Evolutionary conservation across 352 stramenopile species (phyloP).

Genomic region (Globisporangium yorkense): DNA sequence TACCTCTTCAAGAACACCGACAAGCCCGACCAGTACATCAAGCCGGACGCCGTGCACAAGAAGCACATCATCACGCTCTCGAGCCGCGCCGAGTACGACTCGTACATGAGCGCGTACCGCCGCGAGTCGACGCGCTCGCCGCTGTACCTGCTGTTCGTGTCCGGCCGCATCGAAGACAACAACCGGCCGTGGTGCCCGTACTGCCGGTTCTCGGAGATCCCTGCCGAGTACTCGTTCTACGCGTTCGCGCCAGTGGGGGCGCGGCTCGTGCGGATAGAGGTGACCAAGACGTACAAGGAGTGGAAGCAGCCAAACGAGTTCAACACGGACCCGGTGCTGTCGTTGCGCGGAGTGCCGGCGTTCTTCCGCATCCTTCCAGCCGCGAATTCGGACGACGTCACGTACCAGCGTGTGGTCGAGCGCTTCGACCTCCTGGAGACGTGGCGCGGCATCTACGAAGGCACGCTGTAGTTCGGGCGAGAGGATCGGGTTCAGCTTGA

Average conservation of each 20-base stretch:
- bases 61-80: conserved; percentile 53
- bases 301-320: conserved; percentile 62
- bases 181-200: conserved; percentile 79
- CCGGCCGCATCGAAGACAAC: conserved; percentile 53
- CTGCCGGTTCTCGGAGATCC: conserved; percentile 70
- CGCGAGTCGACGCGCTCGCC: conserved; percentile 25
- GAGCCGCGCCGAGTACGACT: conserved; percentile 33
- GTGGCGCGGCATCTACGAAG: conserved; percentile 32
- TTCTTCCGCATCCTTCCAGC: conserved; percentile 33
- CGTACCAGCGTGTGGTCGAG: conserved; percentile 39
- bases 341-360: conserved; percentile 44
- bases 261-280: conserved; percentile 56
- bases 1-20: conserved; percentile 65
- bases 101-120: conserved; percentile 33
- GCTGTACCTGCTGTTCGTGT: conserved; percentile 66
- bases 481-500: too few relatives aligned
- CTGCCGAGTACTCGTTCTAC: conserved; percentile 68
- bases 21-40: conserved; percentile 32
- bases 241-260: conserved; percentile 52
- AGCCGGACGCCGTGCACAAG: conserved; percentile 27
- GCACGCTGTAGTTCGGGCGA: conserved; percentile 7
- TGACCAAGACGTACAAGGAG: conserved; percentile 48
- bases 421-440: conserved; percentile 43
- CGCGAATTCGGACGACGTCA: conserved; percentile 16
- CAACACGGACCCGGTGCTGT: conserved; percentile 43